These are phyloP conservation scores for Eucommia ulmoides DNA, from an alignment of 257 asterid genomes.

Conservation along the genomic window DNA sequence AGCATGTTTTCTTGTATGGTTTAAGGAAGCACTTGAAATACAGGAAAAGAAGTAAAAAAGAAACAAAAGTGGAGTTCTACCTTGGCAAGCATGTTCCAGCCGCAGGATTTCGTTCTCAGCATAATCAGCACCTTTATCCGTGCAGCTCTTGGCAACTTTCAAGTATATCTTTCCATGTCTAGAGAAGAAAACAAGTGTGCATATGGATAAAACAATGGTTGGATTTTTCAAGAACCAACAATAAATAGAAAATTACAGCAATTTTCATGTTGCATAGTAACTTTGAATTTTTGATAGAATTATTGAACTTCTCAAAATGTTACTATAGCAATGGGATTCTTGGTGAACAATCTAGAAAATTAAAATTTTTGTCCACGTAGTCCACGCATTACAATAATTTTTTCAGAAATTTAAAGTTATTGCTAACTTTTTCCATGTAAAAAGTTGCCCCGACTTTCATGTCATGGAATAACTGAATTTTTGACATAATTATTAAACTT, in stretches of 20 bases:
- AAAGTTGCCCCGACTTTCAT: background rate
- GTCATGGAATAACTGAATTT: background rate
- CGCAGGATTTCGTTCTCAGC: constrained; percentile 69
- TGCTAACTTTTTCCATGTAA: background rate
- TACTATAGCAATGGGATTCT: too few species aligned
- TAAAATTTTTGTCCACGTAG: too few species aligned
- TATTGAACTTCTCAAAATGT: too few species aligned
- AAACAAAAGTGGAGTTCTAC: constrained; percentile 21
- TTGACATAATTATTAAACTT: too few species aligned
- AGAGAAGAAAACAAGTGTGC: constrained; percentile 6
- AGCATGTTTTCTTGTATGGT: too few species aligned
- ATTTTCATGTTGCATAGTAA: too few species aligned
- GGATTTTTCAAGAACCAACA: background rate
- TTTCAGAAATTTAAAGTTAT: too few species aligned
- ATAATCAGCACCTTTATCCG: constrained; percentile 77
- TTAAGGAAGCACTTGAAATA: too few species aligned
- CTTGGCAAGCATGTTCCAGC: constrained; percentile 81
- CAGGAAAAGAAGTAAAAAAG: background rate
- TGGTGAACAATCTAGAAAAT: too few species aligned
- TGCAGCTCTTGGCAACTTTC: constrained; percentile 74
- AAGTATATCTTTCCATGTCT: constrained; percentile 75
- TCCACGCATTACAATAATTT: too few species aligned
- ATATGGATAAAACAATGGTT: too few species aligned
- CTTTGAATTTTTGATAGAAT: too few species aligned
- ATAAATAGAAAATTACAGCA: background rate